These are phyloP conservation scores for Dactylis glomerata DNA, from an alignment of 176 grass and related monocot species.

Conservation along the genomic window DNA sequence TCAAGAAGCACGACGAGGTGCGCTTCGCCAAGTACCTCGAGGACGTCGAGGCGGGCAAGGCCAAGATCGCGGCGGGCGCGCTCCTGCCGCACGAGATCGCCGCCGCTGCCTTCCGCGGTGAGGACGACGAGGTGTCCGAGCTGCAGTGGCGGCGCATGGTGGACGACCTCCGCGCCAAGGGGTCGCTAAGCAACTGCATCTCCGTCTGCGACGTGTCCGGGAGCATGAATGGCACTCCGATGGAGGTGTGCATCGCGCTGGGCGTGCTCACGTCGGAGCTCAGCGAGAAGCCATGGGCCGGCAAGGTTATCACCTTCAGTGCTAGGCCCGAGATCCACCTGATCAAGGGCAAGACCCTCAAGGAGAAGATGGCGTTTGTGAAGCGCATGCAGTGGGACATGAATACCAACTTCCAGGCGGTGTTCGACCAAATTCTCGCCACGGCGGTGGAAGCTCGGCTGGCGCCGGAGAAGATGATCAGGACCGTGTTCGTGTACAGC, in stretches of 20 bases:
- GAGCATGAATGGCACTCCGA: background rate
- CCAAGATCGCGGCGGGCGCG: background rate
- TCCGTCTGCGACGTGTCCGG: background rate
- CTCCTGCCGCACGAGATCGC: background rate
- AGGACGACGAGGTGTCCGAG: background rate
- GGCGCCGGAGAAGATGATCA: slow-evolving; percentile 5
- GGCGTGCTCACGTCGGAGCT: slow-evolving; percentile 1
- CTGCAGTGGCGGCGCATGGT: background rate
- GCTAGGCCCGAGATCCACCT: background rate
- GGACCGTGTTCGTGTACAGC: slow-evolving; percentile 54
- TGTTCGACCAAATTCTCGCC: background rate
- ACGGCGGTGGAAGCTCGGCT: background rate
- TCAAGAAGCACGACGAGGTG: background rate
- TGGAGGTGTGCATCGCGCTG: background rate
- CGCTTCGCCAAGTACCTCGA: slow-evolving; percentile 2
- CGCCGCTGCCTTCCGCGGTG: background rate
- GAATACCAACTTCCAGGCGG: slow-evolving; percentile 16
- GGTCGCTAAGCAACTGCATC: background rate
- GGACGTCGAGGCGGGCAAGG: background rate
- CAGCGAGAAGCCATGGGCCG: background rate
- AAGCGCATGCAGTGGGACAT: background rate
- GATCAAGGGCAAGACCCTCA: background rate
- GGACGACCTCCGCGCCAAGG: background rate
- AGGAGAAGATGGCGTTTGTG: background rate
- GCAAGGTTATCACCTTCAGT: background rate